Conservation (phyloP, 2,329 filamentous ascomycete genomes). For the Paramyrothecium roridum region DNA sequence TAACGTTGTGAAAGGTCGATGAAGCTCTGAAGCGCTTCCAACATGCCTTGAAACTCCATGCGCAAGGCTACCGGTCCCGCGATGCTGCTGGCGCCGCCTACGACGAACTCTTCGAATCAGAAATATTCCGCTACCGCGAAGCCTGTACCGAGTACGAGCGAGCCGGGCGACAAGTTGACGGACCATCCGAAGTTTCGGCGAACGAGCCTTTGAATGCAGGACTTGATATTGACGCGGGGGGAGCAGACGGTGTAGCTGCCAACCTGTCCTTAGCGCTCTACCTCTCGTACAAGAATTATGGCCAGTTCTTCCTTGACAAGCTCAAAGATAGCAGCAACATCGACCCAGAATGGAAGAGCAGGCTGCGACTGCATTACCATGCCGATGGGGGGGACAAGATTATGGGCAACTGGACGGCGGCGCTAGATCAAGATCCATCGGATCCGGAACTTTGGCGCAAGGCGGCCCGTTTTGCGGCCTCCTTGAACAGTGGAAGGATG, state of each 20-base stretch:
- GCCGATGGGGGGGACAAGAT: constrained; percentile 38
- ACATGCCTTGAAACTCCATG: constrained; percentile 83
- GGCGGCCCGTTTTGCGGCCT: constrained; percentile 54
- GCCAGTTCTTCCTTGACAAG: constrained; percentile 81
- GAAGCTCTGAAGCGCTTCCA: constrained; percentile 96
- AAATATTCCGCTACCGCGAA: constrained; percentile 91
- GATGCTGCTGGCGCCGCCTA: constrained; percentile 79
- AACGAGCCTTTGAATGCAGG: constrained; percentile 47
- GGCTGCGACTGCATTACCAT: constrained; percentile 21
- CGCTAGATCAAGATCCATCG: constrained; percentile 63
- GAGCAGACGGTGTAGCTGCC: constrained; percentile 72
- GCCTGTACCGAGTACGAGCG: constrained; percentile 81
- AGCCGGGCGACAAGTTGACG: constrained; percentile 54
- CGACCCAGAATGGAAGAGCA: constrained; percentile 48
- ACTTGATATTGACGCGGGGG: constrained; percentile 55
- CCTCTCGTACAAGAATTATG: constrained; percentile 92
- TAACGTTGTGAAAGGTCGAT: constrained; percentile 60
- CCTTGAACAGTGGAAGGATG: constrained; percentile 54
- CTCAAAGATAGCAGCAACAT: constrained; percentile 29
- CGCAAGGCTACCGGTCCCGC: constrained; percentile 76
- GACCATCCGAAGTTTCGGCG: constrained; percentile 33
- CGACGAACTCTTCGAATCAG: constrained; percentile 78
- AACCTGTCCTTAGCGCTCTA: constrained; percentile 87
- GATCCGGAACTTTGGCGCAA: constrained; percentile 65
- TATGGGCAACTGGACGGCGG: constrained; percentile 54